Base-by-base conservation (phyloP, 352 stramenopile genomes). In the Aphanomyces euteiches region DNA sequence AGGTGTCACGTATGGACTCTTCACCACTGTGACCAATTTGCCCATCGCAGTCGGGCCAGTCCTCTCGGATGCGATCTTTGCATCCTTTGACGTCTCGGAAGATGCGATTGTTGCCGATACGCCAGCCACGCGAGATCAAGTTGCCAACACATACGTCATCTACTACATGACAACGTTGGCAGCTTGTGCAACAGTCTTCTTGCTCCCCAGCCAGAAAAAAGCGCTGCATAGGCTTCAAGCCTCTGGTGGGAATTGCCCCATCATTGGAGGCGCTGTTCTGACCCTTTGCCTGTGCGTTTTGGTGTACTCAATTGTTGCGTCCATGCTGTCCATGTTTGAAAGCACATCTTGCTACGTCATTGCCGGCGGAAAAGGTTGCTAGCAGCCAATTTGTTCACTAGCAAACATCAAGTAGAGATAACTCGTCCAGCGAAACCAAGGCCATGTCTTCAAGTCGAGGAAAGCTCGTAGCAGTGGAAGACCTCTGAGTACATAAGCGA, bases 241-340 rank as follows among this genome's bases (percentile, higher is more conserved):
- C 38, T 50, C 66, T n/a, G 68, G 67, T 36, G 71, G 75, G 58
- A 56, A 40, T 7, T 54, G 45, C 56, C 53, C 53, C 37, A 10
- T 21, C 41, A 36, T 72, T 12, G 66, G 66, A 3, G 69, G 60
- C 4, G 47, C 48, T 21, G 56, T 75, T n/a, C 39, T 77, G 6
- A 61, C 41, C 0, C 69, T 75, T 39, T 28, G 21, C 13, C 54
- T 74, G 37, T 3, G 38, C 19, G 75, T 81, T 34, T 54, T 89
- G 0, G 4, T 83, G 3, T 89, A 79, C 81, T 88, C 84, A 1
- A 72, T 90, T 13, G 66, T 48, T 0, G 85, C 80, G 3, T 88
- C 86, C 48, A 47, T 90, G 1, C 53, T 92, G 38, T 80, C 77
- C 10, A 79, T 90, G 41, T 90, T 89, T 43, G 69, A 75, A 7